A percentile compares a stretch with the other conserved stretches of the same genome.
phyloP scores from a whole-genome alignment of 169 alveolate species.

The Plasmodium ovale region DNA sequence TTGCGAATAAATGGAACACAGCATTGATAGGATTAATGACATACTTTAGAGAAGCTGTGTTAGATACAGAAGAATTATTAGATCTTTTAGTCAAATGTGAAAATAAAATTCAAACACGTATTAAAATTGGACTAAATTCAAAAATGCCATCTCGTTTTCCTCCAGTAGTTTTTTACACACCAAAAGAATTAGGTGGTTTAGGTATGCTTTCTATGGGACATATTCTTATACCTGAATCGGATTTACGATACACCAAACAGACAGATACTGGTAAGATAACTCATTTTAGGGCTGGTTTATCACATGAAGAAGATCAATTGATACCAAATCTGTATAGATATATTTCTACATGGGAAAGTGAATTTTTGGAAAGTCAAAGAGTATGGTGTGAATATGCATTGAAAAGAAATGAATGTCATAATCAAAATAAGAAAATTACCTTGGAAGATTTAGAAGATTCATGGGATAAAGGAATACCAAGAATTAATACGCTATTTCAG shows the following conservation, averaged over 20 bases:
- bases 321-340: conserved; percentile 98
- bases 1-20: conserved; percentile 99
- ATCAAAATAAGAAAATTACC: conserved; percentile 98
- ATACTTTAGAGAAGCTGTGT: conserved; percentile 99
- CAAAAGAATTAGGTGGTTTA: conserved; percentile 99
- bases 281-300: conserved; percentile 99
- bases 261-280: conserved; percentile 98
- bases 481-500: conserved; percentile 99
- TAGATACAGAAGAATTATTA: conserved; percentile 98
- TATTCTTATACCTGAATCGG: conserved; percentile 99
- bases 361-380: conserved; percentile 99
- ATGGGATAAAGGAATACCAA: conserved; percentile 99
- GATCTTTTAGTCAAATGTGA: conserved; percentile 99
- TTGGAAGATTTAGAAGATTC: conserved; percentile 99
- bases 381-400: conserved; percentile 99
- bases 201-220: conserved; percentile 99
- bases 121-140: conserved; percentile 99
- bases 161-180: conserved; percentile 99
- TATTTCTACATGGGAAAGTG: conserved; percentile 99
- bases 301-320: conserved; percentile 99
- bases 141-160: conserved; percentile 99
- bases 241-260: conserved; percentile 96
- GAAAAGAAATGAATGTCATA: conserved; percentile 98
- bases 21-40: conserved; percentile 99
- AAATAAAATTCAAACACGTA: conserved; percentile 99